A percentile compares a stretch with the other conserved stretches of the same genome.
Evolutionary conservation across 495 filamentous ascomycete species (phyloP).

Genomic region (Terfezia claveryi): DNA sequence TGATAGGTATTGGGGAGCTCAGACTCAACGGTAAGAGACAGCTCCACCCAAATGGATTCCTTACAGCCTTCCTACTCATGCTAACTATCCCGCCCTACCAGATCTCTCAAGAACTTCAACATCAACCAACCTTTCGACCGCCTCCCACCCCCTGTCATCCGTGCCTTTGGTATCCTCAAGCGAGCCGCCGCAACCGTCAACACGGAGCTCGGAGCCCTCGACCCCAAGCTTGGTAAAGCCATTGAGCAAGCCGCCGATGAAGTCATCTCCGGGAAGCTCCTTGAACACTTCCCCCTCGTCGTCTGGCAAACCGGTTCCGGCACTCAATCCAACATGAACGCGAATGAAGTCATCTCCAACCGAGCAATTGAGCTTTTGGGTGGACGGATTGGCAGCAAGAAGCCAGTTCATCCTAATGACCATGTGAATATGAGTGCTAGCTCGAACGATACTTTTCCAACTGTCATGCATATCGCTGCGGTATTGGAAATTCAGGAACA

Average conservation of each 20-base stretch:
- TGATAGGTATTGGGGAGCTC: constrained; percentile 97
- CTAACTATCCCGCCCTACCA: constrained; percentile 15
- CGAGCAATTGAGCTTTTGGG: constrained; percentile 95
- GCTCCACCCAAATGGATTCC: not conserved
- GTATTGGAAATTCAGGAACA: constrained; percentile 76
- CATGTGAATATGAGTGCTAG: constrained; percentile 98
- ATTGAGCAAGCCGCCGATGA: constrained; percentile 88
- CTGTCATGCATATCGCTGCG: constrained; percentile 97
- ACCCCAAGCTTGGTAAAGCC: constrained; percentile 77
- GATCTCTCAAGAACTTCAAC: constrained; percentile 84
- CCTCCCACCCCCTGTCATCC: constrained; percentile 82
- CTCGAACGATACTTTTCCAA: constrained; percentile 98
- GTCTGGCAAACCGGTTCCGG: constrained; percentile 99
- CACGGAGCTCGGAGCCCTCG: constrained; percentile 68
- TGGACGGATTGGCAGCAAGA: constrained; percentile 83
- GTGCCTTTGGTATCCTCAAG: constrained; percentile 93
- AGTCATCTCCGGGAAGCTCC: constrained; percentile 78
- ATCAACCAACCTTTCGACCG: constrained; percentile 98
- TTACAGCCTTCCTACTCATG: not conserved
- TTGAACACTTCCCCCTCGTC: constrained; percentile 95
- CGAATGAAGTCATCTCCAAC: constrained; percentile 99
- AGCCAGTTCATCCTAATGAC: constrained; percentile 96
- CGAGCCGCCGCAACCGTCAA: constrained; percentile 91
- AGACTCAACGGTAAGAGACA: constrained; percentile 59
- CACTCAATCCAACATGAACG: constrained; percentile 99